These are phyloP conservation scores for Naegleria fowleri DNA, from an alignment of 208 protist species.

Conservation along the genomic window DNA sequence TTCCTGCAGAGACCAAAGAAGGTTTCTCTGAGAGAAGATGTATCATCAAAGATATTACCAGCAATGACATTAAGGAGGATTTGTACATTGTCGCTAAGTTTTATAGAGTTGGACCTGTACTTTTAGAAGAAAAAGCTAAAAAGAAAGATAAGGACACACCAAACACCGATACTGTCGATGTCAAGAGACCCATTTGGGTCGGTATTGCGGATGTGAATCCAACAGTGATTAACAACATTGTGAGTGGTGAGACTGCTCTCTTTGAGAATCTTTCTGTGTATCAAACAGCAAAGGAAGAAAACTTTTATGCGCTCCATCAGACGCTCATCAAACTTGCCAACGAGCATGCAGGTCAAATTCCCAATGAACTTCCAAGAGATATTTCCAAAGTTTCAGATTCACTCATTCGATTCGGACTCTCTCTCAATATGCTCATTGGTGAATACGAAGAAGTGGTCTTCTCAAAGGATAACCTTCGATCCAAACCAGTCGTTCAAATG, in stretches of 20 bases:
- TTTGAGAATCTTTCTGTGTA: neutral
- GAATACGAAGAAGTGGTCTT: neutral
- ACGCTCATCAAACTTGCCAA: neutral
- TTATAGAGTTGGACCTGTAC: neutral
- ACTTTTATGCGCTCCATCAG: neutral
- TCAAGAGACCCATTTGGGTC: neutral
- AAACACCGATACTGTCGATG: neutral
- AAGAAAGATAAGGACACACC: neutral
- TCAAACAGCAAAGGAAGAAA: constrained; percentile 2
- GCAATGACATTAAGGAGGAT: neutral
- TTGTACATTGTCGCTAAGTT: constrained; percentile 8
- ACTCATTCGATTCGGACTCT: neutral
- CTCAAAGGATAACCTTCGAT: neutral
- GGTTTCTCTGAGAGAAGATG: neutral
- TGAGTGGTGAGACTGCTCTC: neutral
- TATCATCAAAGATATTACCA: neutral
- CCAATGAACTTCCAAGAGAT: neutral
- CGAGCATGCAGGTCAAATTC: neutral
- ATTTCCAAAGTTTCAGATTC: neutral
- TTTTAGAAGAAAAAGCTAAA: neutral
- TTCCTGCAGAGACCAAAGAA: neutral
- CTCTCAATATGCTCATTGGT: neutral
- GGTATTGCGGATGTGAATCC: neutral
- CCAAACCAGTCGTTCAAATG: neutral
- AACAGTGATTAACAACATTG: neutral